Percentiles rank a stretch among this genome's conserved stretches.
Evolutionary conservation across 2,329 filamentous ascomycete species (phyloP).

Genomic region (Colletotrichum magnum): DNA sequence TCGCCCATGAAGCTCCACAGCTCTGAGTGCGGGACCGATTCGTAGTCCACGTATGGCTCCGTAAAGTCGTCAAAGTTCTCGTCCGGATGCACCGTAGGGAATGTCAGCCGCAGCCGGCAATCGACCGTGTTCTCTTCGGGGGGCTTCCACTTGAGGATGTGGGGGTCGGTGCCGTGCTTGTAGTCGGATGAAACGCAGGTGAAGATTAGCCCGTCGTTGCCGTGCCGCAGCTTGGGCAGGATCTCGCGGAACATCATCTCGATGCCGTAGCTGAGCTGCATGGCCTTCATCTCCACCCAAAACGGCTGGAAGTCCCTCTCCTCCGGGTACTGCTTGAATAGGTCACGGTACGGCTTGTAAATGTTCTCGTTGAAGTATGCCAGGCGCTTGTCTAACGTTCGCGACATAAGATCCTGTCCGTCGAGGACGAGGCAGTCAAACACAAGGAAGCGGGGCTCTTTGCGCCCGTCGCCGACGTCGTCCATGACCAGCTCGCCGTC

Average conservation of each 20-base stretch:
- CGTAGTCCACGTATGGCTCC: slow-evolving; percentile 81
- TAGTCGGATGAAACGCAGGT: slow-evolving; percentile 93
- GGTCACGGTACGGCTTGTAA: slow-evolving; percentile 76
- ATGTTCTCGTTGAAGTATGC: slow-evolving; percentile 87
- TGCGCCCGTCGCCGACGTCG: slow-evolving; percentile 74
- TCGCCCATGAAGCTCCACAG: slow-evolving; percentile 79
- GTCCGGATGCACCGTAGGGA: slow-evolving; percentile 77
- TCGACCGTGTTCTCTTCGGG: slow-evolving; percentile 96
- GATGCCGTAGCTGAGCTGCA: slow-evolving; percentile 90
- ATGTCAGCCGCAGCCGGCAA: slow-evolving; percentile 84
- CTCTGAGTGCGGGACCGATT: slow-evolving; percentile 80
- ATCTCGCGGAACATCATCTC: slow-evolving; percentile 93
- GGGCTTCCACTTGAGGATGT: slow-evolving; percentile 99
- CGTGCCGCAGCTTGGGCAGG: slow-evolving; percentile 87
- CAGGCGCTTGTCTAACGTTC: slow-evolving; percentile 88
- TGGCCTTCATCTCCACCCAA: slow-evolving; percentile 87
- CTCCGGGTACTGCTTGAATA: slow-evolving; percentile 76
- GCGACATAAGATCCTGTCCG: slow-evolving; percentile 80
- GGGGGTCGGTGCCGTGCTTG: slow-evolving; percentile 88
- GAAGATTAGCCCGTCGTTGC: slow-evolving; percentile 97
- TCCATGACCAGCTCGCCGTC: slow-evolving; percentile 96
- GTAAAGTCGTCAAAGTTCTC: slow-evolving; percentile 75
- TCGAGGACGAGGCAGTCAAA: slow-evolving; percentile 94
- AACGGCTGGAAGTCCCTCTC: slow-evolving; percentile 82
- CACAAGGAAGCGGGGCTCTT: slow-evolving; percentile 86